A percentile compares a stretch with the other conserved stretches of the same genome.
Evolutionary conservation across 2,329 filamentous ascomycete genomes (phyloP).

Genomic region (Xylogone sp.): DNA sequence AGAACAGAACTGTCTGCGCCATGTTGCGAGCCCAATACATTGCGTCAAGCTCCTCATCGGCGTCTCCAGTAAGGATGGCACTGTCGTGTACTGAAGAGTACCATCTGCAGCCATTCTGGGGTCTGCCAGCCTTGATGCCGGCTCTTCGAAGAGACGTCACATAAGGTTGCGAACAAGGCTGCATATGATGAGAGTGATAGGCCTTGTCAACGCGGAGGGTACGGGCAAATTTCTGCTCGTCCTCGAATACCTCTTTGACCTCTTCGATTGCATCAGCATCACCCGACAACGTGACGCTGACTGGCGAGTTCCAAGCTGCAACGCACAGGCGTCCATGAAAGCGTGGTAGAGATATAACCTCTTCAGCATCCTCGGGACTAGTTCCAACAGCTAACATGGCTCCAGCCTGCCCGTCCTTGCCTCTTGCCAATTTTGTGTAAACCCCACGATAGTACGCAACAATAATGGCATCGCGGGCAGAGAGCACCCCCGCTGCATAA

Average conservation of each 20-base stretch:
- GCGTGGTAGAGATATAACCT: constrained; percentile 4
- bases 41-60: constrained; percentile 7
- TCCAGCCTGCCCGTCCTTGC: constrained; percentile 8
- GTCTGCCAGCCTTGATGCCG: constrained; percentile 1
- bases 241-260: constrained; percentile 3
- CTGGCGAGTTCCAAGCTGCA: constrained; percentile 26
- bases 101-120: constrained; percentile 18
- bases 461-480: constrained; percentile 25
- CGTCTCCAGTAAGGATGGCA: no score
- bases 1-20: constrained; percentile 36
- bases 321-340: constrained; percentile 18
- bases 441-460: constrained; percentile 15
- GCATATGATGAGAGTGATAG: constrained; percentile 25
- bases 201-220: constrained; percentile 18
- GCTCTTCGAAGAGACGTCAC: constrained; percentile 9
- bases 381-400: constrained; percentile 21
- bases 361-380: constrained; percentile 13
- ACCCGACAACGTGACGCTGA: constrained; percentile 24
- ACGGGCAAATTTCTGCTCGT: constrained; percentile 13
- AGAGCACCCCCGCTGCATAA: constrained; percentile 32
- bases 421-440: constrained; percentile 8
- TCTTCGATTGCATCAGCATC: constrained; percentile 16
- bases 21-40: constrained; percentile 35
- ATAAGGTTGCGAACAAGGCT: constrained; percentile 11
- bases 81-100: constrained; percentile 36